Percentiles rank a stretch among this genome's conserved stretches.
phyloP scores from a whole-genome alignment of 768 basidiomycete species.

The Boletus sp. region DNA sequence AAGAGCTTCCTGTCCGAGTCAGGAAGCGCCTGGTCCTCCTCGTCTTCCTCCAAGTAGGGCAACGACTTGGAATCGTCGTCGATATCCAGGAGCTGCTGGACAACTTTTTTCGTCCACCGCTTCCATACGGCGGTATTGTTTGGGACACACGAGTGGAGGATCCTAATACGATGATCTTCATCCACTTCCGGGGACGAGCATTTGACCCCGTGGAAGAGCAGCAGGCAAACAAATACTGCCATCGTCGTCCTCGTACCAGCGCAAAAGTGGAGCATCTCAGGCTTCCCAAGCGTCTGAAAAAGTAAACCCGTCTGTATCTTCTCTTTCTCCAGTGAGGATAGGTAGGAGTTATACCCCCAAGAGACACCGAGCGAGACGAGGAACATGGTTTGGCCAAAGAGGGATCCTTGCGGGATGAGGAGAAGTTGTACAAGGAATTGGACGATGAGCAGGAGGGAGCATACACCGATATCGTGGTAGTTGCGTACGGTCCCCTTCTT shows the following conservation, averaged over 20 bases:
- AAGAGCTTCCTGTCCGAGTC: slow-evolving; percentile 2
- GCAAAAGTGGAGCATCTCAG: slow-evolving; percentile 10
- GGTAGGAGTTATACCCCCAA: slow-evolving; percentile 35
- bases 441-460: slow-evolving; percentile 26
- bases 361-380: slow-evolving; percentile 29
- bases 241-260: slow-evolving; percentile 21
- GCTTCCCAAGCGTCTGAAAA: slow-evolving; percentile 10
- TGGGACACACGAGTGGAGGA: slow-evolving; percentile 16
- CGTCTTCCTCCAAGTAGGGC: not conserved
- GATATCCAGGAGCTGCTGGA: slow-evolving; percentile 12
- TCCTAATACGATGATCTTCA: not conserved
- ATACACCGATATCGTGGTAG: slow-evolving; percentile 24
- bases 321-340: slow-evolving; percentile 36
- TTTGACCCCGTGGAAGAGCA: slow-evolving; percentile 19
- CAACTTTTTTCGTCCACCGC: slow-evolving; percentile 23
- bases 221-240: slow-evolving; percentile 24
- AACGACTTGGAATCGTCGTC: not conserved
- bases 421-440: slow-evolving; percentile 36
- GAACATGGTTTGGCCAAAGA: slow-evolving; percentile 39
- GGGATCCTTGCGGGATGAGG: slow-evolving; percentile 31
- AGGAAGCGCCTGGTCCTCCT: not conserved
- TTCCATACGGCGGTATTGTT: slow-evolving; percentile 27
- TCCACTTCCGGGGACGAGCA: not conserved
- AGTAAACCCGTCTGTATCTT: slow-evolving; percentile 22
- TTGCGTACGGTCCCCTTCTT: not conserved